Base-by-base conservation (phyloP, 768 basidiomycete species). In the Tricholoma matsutake region DNA sequence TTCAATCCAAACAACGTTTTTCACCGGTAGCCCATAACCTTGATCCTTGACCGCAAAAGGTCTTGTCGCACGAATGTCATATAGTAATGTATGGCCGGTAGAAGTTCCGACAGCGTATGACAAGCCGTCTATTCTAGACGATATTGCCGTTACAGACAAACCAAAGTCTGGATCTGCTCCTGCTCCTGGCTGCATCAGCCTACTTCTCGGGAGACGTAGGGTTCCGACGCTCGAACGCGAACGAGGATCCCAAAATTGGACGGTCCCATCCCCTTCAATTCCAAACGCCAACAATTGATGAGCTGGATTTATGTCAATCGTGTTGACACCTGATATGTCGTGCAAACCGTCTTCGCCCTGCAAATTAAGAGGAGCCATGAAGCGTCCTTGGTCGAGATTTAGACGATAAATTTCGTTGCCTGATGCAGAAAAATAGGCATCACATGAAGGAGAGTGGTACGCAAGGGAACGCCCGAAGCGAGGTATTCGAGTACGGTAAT, bases 211-310 rank as follows among this genome's bases (percentile, higher is more conserved):
- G 20, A 94, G 68, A 25, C 78, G 72, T 37, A 97, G 78, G 3
- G 84, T 74, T 0, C 92, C 94, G 0, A 94, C 91, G 29, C 83
- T 74, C 0, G 86, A 77, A 14, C 96, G 81, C 31, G 94, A 93
- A 51, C 97, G 83, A 4, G 88, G 92, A 74, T 99, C 97, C 95
- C 96, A 99, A 68, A 99, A 93, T 72, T 98, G 94, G 43, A 94
- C 91, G 3, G 89, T 86, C 16, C 94, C 92, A 61, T 83, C 83
- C 3, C 91, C 92, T 61, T 98, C 96, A 2, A 94, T 77, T 4
- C 96, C 97, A 68, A 98, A 94, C 3, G 88, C 86, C 66, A 94
- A 83, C 1, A 98, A 79, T 31, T 96, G 92, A 69, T 99, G 97
- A 2, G 89, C 91, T 3, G 93, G 86, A 71, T 98, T 98, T 68